Base-by-base conservation (phyloP, 1,284 basidiomycete species). In the Ustilago curta region DNA sequence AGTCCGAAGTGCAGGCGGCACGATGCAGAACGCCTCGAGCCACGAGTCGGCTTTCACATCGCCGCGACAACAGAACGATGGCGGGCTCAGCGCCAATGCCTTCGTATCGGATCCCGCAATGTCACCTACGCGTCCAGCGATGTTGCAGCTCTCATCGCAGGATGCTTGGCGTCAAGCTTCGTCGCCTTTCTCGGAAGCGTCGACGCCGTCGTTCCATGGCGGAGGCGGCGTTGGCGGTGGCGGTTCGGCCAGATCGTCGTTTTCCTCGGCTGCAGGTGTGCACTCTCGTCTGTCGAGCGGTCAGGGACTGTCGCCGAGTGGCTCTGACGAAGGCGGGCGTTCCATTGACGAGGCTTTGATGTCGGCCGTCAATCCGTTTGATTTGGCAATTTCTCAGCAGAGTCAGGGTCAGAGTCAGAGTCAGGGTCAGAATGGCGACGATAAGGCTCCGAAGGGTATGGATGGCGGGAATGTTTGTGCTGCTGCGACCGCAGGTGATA, bases 131-230 rank as follows among this genome's bases (percentile, higher is more conserved):
- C 52, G 68, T 16, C 50, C 45, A 6, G 35, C 27, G 1, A 42
- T 21, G 25, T 9, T 69, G 59, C 59, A 69, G 35, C 35, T 69
- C 11, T 53, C 54, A 7, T 52, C 58, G 31, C 44, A 59, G 14
- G 70, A 68, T 25, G 56, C 64, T 7, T 74, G 71, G 71, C 59
- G 71, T 29, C 70, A 73, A 50, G 59, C 54, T 9, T 72, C 70
- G 14, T 76, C 70, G 47, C 70, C 74, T 4, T 76, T 69, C 16
- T 69, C 65, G 8, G 74, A 76, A 29, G 74, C 64, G 0, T 72
- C 68, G 12, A 64, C 73, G 40, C 73, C 68, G 6, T 61, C 58
- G 40, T 52, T 71, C 42, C 73, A 67, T 12, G 53, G 61, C 11
- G 59, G 62, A 21, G 55, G 67, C 8, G 27, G 27, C 27, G 27